phyloP scores from a whole-genome alignment of 768 basidiomycete genomes.

The Hypholoma sublateritium region DNA sequence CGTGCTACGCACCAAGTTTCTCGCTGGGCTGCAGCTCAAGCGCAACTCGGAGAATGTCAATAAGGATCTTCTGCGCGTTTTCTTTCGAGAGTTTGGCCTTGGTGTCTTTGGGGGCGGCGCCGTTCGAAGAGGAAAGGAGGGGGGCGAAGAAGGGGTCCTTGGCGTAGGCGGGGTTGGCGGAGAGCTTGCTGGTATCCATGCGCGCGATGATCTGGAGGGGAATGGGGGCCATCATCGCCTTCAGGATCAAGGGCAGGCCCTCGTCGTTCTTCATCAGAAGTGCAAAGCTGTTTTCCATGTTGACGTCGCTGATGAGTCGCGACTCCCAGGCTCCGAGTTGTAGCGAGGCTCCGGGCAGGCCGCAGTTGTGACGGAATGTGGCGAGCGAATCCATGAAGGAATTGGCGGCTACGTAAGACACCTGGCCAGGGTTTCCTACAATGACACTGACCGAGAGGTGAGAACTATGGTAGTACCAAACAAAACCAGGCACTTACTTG shows the following conservation, averaged over 20 bases:
- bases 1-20: constrained; percentile 23
- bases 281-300: constrained; percentile 22
- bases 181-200: constrained; percentile 19
- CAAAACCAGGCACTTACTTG: constrained; percentile 19
- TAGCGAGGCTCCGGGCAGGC: constrained; percentile 26
- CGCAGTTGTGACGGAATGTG: constrained; percentile 22
- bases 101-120: neutral
- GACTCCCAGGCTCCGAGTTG: constrained; percentile 33
- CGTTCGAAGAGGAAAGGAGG: constrained; percentile 11
- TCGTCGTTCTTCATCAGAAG: constrained; percentile 19
- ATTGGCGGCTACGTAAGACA: constrained; percentile 29
- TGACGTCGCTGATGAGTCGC: constrained; percentile 18
- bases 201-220: constrained; percentile 22
- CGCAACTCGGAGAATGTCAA: constrained; percentile 23
- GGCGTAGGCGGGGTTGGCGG: constrained; percentile 18
- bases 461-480: neutral
- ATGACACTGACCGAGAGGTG: constrained; percentile 19
- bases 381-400: constrained; percentile 31
- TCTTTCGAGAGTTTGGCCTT: constrained; percentile 15
- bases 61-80: constrained; percentile 18
- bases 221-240: constrained; percentile 21
- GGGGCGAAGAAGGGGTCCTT: constrained; percentile 23
- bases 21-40: constrained; percentile 28
- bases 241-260: constrained; percentile 19
- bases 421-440: constrained; percentile 27